Conservation (phyloP, 495 filamentous ascomycete species). For the Opeltia flavorubescens region DNA sequence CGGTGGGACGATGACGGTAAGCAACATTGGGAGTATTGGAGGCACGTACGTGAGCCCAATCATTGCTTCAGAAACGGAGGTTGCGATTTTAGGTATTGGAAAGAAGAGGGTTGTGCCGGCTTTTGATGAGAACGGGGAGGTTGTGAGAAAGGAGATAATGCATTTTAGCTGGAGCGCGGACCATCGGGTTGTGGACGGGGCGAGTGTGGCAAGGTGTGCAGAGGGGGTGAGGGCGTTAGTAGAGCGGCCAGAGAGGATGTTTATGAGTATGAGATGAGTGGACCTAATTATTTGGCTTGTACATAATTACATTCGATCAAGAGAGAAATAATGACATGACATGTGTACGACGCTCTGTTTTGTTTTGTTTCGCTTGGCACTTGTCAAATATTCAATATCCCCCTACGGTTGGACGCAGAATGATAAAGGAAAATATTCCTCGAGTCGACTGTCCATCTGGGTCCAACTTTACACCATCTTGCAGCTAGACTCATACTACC, state of each 20-base stretch:
- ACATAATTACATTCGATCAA: no score
- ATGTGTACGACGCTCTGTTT: no score
- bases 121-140: slow-evolving; percentile 41
- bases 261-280: slow-evolving; percentile 39
- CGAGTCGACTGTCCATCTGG: no score
- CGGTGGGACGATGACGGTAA: slow-evolving; percentile 88
- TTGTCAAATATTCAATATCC: no score
- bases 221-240: slow-evolving; percentile 60
- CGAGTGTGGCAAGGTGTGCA: slow-evolving; percentile 81
- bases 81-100: slow-evolving; percentile 85
- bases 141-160: slow-evolving; percentile 51
- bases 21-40: slow-evolving; percentile 94
- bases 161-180: slow-evolving; percentile 97
- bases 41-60: slow-evolving; percentile 85
- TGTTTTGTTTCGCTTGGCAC: no score
- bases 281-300: no score
- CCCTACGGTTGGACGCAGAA: no score
- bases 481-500: no score
- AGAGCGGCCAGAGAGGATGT: slow-evolving; percentile 75
- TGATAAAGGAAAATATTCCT: no score
- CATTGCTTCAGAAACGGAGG: slow-evolving; percentile 65
- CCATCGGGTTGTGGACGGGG: slow-evolving; percentile 88
- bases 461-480: no score
- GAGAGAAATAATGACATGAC: no score
- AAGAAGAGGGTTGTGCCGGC: slow-evolving; percentile 58